Percentiles rank a stretch among this genome's conserved stretches.
phyloP scores from a whole-genome alignment of 805 yeast genomes.

The Metschnikowia vanudenii region DNA sequence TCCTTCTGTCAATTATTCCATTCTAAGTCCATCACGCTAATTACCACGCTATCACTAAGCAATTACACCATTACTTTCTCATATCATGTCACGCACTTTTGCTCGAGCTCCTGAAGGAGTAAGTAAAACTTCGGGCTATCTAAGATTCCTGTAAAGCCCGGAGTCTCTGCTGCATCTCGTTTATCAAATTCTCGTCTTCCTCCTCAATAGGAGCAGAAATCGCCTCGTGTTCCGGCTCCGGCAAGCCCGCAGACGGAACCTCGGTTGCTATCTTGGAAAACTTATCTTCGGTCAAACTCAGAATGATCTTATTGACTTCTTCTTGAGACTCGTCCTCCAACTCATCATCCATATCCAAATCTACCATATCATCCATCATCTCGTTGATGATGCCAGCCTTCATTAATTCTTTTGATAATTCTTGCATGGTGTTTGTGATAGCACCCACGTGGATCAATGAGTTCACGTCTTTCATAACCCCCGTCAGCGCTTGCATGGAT shows the following conservation, averaged over 20 bases:
- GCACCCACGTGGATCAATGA: slow-evolving; percentile 75
- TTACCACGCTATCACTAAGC: background rate
- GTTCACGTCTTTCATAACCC: slow-evolving; percentile 86
- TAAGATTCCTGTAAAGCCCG: slow-evolving; percentile 64
- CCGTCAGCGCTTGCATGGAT: slow-evolving; percentile 73
- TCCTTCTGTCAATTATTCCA: slow-evolving; percentile 4
- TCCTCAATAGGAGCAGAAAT: slow-evolving; percentile 27
- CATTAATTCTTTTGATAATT: slow-evolving; percentile 80
- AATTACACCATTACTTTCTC: background rate
- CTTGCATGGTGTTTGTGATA: slow-evolving; percentile 77
- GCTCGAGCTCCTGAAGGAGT: no score
- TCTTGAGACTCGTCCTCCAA: slow-evolving; percentile 65
- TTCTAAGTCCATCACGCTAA: slow-evolving; percentile 3
- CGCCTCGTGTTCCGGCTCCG: slow-evolving; percentile 21
- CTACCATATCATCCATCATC: slow-evolving; percentile 91
- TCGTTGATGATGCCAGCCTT: slow-evolving; percentile 86
- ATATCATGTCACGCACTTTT: no score
- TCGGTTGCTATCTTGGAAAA: slow-evolving; percentile 35
- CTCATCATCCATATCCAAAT: slow-evolving; percentile 59
- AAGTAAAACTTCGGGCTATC: background rate
- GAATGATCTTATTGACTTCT: slow-evolving; percentile 59
- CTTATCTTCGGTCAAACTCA: slow-evolving; percentile 40
- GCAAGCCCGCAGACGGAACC: slow-evolving; percentile 30
- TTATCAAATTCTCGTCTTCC: slow-evolving; percentile 72
- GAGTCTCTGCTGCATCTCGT: slow-evolving; percentile 86